Base-by-base conservation (phyloP, 2,329 filamentous ascomycete genomes). In the Lachnellula subtilissima region DNA sequence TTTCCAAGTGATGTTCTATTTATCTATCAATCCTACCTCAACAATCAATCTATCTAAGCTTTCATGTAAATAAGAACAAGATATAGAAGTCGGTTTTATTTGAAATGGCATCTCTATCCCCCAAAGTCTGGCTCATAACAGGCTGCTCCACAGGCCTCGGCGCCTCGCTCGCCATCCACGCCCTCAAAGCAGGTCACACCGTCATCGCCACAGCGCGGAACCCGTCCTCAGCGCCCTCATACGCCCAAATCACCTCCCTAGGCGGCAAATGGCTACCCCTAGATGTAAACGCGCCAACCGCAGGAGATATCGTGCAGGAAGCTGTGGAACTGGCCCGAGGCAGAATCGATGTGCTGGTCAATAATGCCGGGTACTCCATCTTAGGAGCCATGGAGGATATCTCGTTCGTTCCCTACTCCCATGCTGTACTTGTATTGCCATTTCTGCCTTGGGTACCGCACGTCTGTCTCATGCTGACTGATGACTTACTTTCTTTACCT, bases 361-460 rank as follows among this genome's bases (percentile, higher is more conserved):
- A 63, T 43, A 63, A 63, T 54, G 61, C 61, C 15, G 60, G 57
- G 7, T 55, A 62, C 19, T 76, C 78, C 17, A 67, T 80, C 1
- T 63, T 69, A 8, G 78, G 76, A 14, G 74, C 78, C 1, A 74
- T 82, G 40, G 82, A 85, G 62, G 75, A 76, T 6, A 67, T 78
- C 49, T 56, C 19, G 53, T 55, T 42, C 12, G 43, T 48, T 8
- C 22, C 22, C 12, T 17, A 25, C 23, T 25, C 23, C 23, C 23
- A 25, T 19, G 19, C 19, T 28, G 25, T 28, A 8, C 25, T 8
- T 28, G 25, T 28, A 28, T 7, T 28, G 25, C 6, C 8, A 9
- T 32, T 11, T 32, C 28, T 19, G 19, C 19, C 19, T 19, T 32
- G 28, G 28, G 8, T 32, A 4, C 11, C 28, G 28, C 2, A 39